A percentile compares a stretch with the other conserved stretches of the same genome.
Evolutionary conservation across 805 yeast genomes (phyloP).

Genomic region (Suhomyces pyralidae): DNA sequence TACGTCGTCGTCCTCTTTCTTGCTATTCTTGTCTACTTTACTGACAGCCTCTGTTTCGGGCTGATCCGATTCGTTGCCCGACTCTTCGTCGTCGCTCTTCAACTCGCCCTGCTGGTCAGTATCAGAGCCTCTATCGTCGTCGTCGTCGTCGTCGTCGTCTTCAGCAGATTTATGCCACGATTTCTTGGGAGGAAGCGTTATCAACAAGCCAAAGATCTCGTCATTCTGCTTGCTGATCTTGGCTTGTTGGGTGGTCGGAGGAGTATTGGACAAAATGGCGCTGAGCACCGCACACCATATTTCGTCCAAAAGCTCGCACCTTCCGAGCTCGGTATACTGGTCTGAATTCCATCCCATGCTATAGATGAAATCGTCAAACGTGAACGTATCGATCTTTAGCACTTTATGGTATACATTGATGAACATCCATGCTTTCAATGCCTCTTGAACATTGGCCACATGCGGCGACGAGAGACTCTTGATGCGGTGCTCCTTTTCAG

Average conservation of each 20-base stretch:
- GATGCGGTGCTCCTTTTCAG: conserved; percentile 7
- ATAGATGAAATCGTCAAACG: conserved; percentile 73
- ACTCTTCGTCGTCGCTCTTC: conserved; percentile 23
- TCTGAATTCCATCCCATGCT: conserved; percentile 48
- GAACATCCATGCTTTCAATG: conserved; percentile 73
- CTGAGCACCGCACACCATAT: conserved; percentile 65
- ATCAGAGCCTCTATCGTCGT: conserved; percentile 13
- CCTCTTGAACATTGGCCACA: conserved; percentile 32
- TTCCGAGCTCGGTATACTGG: conserved; percentile 37
- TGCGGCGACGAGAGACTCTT: conserved; percentile 9
- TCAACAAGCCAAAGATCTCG: conserved; percentile 29
- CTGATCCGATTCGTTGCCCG: conserved; percentile 14
- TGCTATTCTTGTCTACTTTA: not conserved
- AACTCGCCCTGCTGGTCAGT: conserved; percentile 18
- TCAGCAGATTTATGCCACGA: conserved; percentile 21
- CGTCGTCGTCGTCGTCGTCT: conserved; percentile 18
- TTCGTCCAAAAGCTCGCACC: conserved; percentile 58
- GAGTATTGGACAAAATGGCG: conserved; percentile 46
- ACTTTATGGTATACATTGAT: conserved; percentile 67
- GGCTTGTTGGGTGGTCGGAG: conserved; percentile 22
- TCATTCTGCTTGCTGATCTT: conserved; percentile 36
- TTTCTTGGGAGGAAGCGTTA: conserved; percentile 29
- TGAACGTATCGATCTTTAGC: conserved; percentile 63
- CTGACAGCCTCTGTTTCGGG: conserved; percentile 7
- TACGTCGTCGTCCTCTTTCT: conserved; percentile 17